Conservation (phyloP, 345 rosid genomes). For the Citrus glauca region DNA sequence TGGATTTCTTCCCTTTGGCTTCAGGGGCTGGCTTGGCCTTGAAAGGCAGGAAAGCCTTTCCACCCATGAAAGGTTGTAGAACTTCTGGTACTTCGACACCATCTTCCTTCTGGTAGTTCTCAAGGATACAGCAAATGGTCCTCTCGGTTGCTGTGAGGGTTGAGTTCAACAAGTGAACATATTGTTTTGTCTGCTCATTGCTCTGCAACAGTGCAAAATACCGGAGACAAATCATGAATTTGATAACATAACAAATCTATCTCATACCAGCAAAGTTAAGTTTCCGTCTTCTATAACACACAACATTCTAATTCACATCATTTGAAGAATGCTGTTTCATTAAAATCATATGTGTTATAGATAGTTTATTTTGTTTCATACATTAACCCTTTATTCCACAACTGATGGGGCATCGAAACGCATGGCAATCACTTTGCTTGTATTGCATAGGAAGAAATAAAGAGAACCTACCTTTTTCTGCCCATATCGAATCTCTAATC, state of each 20-base stretch:
- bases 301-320: background rate
- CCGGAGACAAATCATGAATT: background rate
- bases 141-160: slow-evolving; percentile 96
- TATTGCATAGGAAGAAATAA: background rate
- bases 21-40: slow-evolving; percentile 52
- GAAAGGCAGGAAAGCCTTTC: slow-evolving; percentile 74
- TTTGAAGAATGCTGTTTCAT: background rate
- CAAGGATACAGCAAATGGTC: slow-evolving; percentile 90
- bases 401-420: background rate
- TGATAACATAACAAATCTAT: background rate
- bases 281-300: background rate
- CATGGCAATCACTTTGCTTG: background rate
- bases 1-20: slow-evolving; percentile 44
- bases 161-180: slow-evolving; percentile 83
- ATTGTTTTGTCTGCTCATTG: slow-evolving; percentile 77
- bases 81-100: slow-evolving; percentile 83
- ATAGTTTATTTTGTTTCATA: too few relatives aligned
- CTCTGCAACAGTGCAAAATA: slow-evolving; percentile 39
- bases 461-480: slow-evolving; percentile 69
- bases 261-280: background rate
- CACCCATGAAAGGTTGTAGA: slow-evolving; percentile 63
- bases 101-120: slow-evolving; percentile 78
- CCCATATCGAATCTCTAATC: slow-evolving; percentile 82
- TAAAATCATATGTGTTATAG: background rate
- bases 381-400: background rate